Conservation (phyloP, 2,329 filamentous ascomycete species). For the Diaporthe eres region DNA sequence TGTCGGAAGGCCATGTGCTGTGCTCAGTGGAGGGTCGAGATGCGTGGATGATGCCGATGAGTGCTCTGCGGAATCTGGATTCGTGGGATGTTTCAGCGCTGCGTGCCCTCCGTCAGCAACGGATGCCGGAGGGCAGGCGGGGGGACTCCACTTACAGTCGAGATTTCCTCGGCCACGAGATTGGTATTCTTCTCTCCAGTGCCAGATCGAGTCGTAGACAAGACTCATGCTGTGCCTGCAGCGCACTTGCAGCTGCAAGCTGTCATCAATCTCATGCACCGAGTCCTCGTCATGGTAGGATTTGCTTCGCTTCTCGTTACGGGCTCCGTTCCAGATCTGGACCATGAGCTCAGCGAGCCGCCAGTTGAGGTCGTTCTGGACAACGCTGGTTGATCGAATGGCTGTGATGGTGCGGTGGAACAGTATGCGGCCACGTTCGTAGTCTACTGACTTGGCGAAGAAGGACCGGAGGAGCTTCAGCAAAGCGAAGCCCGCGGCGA, state of each 20-base stretch:
- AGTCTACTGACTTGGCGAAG: slow-evolving; percentile 80
- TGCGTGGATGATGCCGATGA: slow-evolving; percentile 78
- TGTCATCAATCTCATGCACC: slow-evolving; percentile 73
- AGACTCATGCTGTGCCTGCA: slow-evolving; percentile 89
- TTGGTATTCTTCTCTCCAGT: slow-evolving; percentile 86
- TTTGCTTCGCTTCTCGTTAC: slow-evolving; percentile 64
- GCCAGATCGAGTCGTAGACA: slow-evolving; percentile 87
- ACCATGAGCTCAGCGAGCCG: slow-evolving; percentile 87
- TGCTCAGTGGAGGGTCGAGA: slow-evolving; percentile 72
- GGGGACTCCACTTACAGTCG: slow-evolving; percentile 70
- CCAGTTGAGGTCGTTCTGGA: slow-evolving; percentile 84
- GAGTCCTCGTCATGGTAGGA: slow-evolving; percentile 65
- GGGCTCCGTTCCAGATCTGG: slow-evolving; percentile 85
- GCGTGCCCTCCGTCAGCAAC: slow-evolving; percentile 47
- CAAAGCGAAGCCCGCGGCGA: slow-evolving; percentile 83
- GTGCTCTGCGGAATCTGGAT: slow-evolving; percentile 83
- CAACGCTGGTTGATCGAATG: slow-evolving; percentile 80
- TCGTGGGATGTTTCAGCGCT: slow-evolving; percentile 88
- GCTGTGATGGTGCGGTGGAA: slow-evolving; percentile 80
- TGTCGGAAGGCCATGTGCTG: slow-evolving; percentile 63
- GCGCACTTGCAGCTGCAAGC: slow-evolving; percentile 83
- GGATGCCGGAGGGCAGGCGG: slow-evolving; percentile 38
- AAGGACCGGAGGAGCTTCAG: slow-evolving; percentile 84
- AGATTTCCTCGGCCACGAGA: slow-evolving; percentile 77
- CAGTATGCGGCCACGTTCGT: slow-evolving; percentile 74